Evolutionary conservation across 495 filamentous ascomycete genomes (phyloP), one percentile per base, ranked within the genome.

Genomic region (Pyrenopolyporus hunteri): DNA sequence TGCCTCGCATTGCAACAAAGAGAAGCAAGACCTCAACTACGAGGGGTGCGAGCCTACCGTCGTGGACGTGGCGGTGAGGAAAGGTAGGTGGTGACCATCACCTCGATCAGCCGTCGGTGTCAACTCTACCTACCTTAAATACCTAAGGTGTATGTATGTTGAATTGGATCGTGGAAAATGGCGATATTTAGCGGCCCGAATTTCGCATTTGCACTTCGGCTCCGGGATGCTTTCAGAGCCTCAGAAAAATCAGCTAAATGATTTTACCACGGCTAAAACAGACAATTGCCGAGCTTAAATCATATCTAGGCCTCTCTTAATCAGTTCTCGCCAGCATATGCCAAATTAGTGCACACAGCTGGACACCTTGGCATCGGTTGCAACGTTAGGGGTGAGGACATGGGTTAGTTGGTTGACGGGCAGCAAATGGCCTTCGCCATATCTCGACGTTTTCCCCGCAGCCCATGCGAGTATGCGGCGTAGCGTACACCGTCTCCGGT

Each of bases 391-490:
- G 37, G 23, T 42, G 17, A n/a, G 20, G 28, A 14, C 4, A 37
- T 14, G 35, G 11, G 23, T 13, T 8, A 29, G 20, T 19, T 14
- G 45, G 56, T 43, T 11, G 28, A 25, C 19, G 20, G 37, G n/a
- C 28, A 14, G 46, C 36, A 20, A 58, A 13, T 35, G 11, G n/a
- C 32, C 13, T 40, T 52, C 11, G 22, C 31, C 0, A 48, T 35
- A 48, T 9, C 45, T 48, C 14, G 50, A 10, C 32, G 6, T 35
- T 7, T 44, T 37, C 60, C 60, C 53, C 60, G 53, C 59, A 53
- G 3, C 13, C 2, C 22, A 39, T 32, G 42, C 48, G 9, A 45
- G n/a, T 28, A 28, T 37, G 55, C 46, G 50, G 51, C 56, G 37
- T 50, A 50, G 62, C 5, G 46, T 35, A 13, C 37, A 20, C 23